phyloP scores from a whole-genome alignment of 108 stramenopile genomes.

The Skeletonema grethae region DNA sequence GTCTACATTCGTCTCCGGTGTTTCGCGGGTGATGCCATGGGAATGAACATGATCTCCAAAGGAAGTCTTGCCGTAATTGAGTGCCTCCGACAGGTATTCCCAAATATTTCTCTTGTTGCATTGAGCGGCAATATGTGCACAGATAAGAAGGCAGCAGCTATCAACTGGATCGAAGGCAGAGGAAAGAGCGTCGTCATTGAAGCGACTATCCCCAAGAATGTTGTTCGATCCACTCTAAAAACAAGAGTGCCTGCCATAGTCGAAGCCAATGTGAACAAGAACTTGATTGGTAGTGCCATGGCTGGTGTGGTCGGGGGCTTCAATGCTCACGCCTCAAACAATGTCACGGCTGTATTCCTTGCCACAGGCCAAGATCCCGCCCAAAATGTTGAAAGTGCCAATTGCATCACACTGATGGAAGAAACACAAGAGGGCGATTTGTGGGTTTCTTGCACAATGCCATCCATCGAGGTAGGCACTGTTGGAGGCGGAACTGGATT shows the following conservation, averaged over 20 bases:
- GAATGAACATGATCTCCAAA: slow-evolving; percentile 99
- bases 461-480: slow-evolving; percentile 97
- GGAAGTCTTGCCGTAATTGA: slow-evolving; percentile 92
- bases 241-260: slow-evolving; percentile 93
- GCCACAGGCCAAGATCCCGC: slow-evolving; percentile 99
- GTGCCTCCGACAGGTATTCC: slow-evolving; percentile 71
- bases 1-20: slow-evolving; percentile 94
- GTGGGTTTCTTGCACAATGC: slow-evolving; percentile 97
- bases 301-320: slow-evolving; percentile 95
- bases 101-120: slow-evolving; percentile 81
- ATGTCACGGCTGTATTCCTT: slow-evolving; percentile 97
- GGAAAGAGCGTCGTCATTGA: slow-evolving; percentile 97
- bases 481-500: slow-evolving; percentile 97
- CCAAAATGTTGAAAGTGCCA: slow-evolving; percentile 96
- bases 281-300: slow-evolving; percentile 98
- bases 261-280: slow-evolving; percentile 93
- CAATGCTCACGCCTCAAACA: slow-evolving; percentile 98
- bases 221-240: slow-evolving; percentile 91
- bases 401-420: slow-evolving; percentile 96
- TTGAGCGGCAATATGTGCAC: slow-evolving; percentile 99
- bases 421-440: slow-evolving; percentile 85
- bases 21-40: slow-evolving; percentile 99
- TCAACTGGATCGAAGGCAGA: slow-evolving; percentile 98
- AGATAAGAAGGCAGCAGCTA: slow-evolving; percentile 98
- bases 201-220: slow-evolving; percentile 82